Percentiles rank a stretch among this genome's conserved stretches.
Conservation (phyloP, 2,329 filamentous ascomycete genomes). For the Nakataea oryzae region DNA sequence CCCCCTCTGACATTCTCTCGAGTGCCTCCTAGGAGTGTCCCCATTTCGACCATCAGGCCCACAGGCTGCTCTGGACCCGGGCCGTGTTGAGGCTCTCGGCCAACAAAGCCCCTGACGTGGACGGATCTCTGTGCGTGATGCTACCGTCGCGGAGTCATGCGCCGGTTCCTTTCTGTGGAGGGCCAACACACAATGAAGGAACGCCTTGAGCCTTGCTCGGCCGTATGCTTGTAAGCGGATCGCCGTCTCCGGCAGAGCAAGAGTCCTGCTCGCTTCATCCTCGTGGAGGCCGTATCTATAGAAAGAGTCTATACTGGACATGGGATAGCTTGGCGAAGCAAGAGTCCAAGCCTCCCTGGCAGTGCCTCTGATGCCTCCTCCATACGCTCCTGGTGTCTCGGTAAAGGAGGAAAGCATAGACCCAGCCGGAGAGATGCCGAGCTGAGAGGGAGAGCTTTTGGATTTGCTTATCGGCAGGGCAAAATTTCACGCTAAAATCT, state of each 20-base stretch:
- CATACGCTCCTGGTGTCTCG: background rate
- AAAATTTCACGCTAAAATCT: background rate
- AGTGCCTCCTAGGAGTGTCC: background rate
- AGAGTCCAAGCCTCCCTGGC: background rate
- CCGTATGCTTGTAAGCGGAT: background rate
- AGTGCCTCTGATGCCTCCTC: background rate
- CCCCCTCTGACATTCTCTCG: background rate
- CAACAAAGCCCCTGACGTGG: background rate
- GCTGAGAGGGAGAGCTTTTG: background rate
- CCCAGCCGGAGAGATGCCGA: background rate
- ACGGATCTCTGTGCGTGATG: background rate
- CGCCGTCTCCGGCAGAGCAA: background rate
- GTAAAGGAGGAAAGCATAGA: background rate
- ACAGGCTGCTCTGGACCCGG: background rate
- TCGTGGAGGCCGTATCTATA: too few relatives aligned
- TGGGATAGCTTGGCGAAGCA: background rate
- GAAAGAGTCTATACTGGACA: background rate
- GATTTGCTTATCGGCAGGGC: too few relatives aligned
- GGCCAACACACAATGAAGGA: background rate
- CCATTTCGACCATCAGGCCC: background rate
- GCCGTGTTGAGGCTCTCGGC: background rate
- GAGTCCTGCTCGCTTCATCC: too few relatives aligned
- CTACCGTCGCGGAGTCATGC: background rate
- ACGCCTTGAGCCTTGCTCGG: background rate
- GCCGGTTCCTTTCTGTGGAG: background rate